phyloP scores from a whole-genome alignment of 2,329 filamentous ascomycete species.

The Leptographium lundbergii region DNA sequence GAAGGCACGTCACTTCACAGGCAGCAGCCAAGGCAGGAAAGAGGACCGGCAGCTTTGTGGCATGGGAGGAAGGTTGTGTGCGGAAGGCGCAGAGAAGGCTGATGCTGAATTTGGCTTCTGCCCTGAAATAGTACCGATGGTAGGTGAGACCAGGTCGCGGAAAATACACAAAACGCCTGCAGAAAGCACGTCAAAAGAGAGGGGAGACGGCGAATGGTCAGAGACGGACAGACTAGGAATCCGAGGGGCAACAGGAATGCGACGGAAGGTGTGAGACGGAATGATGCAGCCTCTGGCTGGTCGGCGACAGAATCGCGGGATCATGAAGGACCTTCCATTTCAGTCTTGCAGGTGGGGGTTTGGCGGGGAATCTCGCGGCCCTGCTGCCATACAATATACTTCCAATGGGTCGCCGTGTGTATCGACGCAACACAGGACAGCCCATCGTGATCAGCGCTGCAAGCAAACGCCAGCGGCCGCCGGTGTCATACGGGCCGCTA shows the following conservation, averaged over 20 bases:
- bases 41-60: not conserved
- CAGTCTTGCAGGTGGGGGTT: not conserved
- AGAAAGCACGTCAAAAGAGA: not conserved
- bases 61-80: not conserved
- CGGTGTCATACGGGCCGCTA: not conserved
- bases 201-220: not conserved
- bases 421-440: not conserved
- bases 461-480: not conserved
- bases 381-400: not conserved
- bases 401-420: not conserved
- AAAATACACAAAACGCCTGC: not conserved
- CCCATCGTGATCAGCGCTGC: not conserved
- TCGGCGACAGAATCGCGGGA: not conserved
- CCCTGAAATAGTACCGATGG: not conserved
- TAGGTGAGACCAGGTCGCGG: not conserved
- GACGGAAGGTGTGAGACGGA: not conserved
- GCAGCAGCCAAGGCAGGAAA: not conserved
- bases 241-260: not conserved
- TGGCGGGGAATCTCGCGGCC: not conserved
- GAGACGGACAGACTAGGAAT: not conserved
- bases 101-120: not conserved
- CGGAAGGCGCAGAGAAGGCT: not conserved
- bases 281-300: not conserved
- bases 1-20: not conserved
- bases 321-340: not conserved